These are phyloP conservation scores for Myriangium duriaei DNA, from an alignment of 2,329 filamentous ascomycete genomes.

Conservation along the genomic window DNA sequence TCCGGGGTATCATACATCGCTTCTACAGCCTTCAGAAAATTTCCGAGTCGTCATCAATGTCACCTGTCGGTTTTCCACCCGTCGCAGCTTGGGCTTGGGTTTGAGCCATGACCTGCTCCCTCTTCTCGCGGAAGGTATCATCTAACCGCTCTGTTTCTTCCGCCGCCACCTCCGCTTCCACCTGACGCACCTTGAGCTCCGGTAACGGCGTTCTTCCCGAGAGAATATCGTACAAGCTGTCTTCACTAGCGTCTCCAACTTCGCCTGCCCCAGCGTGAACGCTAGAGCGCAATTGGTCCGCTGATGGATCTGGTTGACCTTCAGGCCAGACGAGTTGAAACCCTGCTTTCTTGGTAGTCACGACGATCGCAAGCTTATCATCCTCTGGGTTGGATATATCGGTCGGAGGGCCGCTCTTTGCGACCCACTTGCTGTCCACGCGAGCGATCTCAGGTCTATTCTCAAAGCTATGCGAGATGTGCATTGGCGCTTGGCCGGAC, in stretches of 20 bases:
- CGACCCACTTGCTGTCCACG: conserved; percentile 10
- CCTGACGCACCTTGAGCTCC: conserved; percentile 19
- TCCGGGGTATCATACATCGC: neutral
- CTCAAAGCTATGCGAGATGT: conserved; percentile 5
- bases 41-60: conserved; percentile 2
- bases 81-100: neutral
- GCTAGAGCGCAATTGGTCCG: conserved; percentile 22
- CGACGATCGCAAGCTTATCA: conserved; percentile 25
- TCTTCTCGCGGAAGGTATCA: conserved; percentile 33
- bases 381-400: conserved; percentile 10
- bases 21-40: neutral
- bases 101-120: neutral
- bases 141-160: conserved; percentile 25
- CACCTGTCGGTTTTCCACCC: neutral
- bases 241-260: conserved; percentile 30
- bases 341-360: conserved; percentile 23
- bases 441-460: conserved; percentile 1
- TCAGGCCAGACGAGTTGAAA: conserved; percentile 31
- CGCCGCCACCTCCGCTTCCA: conserved; percentile 20
- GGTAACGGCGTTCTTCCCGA: conserved; percentile 33
- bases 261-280: conserved; percentile 13
- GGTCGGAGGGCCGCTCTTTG: conserved; percentile 7
- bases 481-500: neutral
- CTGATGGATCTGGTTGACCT: conserved; percentile 19
- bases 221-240: conserved; percentile 36